Evolutionary conservation across 2,329 filamentous ascomycete species (phyloP), one percentile per base, ranked within the genome.

Genomic region (Aureobasidium leucospermi): DNA sequence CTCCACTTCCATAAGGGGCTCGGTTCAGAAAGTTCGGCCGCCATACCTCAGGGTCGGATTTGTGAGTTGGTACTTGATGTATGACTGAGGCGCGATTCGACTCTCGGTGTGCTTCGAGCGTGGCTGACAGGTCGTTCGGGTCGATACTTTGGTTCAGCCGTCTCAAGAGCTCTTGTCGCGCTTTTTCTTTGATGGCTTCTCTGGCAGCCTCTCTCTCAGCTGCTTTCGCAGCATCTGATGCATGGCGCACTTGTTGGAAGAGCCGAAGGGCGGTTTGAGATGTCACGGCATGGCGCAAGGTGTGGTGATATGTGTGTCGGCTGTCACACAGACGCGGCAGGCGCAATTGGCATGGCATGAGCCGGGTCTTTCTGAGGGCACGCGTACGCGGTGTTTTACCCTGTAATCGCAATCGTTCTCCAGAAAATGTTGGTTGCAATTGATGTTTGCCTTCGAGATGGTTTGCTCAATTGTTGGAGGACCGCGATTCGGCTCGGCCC

Each of bases 21-120:
- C 3, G 9, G 3, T 48, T 43, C 15, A 52, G 7, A 32, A 53
- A 53, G 5, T 47, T 36, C 7, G 59, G 59, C 29, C 59, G 51
- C 5, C 11, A 1, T 11, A 52, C 6, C 4, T 43, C 36, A 16
- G 53, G 51, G 23, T 61, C 52, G 16, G 15, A 4, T 4, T 4
- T 8, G 11, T 1, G 0, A 11, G n/a, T 46, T 6, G 6, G 2
- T 1, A 58, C 10, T 23, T 7, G 36, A 6, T 38, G 52, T 23
- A 61, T 52, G 6, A 61, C 8, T 10, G 52, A 51, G 11, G 45
- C 46, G 34, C 52, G 42, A n/a, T 61, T 61, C 13, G 52, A 41
- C 3, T 58, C 39, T 31, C 59, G 39, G 23, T 61, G 59, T 15
- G 52, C 52, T 43, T 61, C 59, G 34, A 61, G 59, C 9, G 59